Percentiles rank a stretch among this genome's conserved stretches.
Evolutionary conservation across 306 rosid species (phyloP).

Genomic region (Rosa chinensis): DNA sequence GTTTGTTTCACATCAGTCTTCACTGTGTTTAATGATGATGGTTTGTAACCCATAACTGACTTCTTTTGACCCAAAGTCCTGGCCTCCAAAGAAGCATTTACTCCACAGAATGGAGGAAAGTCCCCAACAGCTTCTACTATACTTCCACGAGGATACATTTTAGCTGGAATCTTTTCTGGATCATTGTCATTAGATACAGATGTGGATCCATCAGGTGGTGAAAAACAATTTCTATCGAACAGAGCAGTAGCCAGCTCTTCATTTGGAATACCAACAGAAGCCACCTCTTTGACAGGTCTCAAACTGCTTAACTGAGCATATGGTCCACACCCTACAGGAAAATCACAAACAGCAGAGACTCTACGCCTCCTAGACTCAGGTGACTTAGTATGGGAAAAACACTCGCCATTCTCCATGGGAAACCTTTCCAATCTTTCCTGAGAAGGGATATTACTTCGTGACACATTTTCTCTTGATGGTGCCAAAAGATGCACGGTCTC

Average conservation of each 20-base stretch:
- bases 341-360: constrained; percentile 69
- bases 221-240: not conserved
- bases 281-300: not conserved
- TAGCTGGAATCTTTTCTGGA: constrained; percentile 27
- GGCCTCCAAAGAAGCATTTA: constrained; percentile 2
- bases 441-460: constrained; percentile 37
- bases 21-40: no score
- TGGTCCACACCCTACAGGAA: constrained; percentile 74
- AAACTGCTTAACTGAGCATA: constrained; percentile 15
- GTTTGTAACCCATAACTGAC: no score
- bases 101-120: constrained; percentile 72
- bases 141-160: constrained; percentile 37
- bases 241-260: not conserved
- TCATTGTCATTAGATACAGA: constrained; percentile 13
- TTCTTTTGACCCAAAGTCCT: no score
- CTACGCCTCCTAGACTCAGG: constrained; percentile 44
- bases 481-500: constrained; percentile 24
- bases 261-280: not conserved
- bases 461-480: constrained; percentile 24
- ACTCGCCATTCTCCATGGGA: constrained; percentile 40
- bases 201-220: not conserved
- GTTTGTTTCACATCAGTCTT: no score
- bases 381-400: constrained; percentile 16
- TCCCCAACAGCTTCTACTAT: constrained; percentile 63
- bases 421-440: constrained; percentile 20